These are phyloP conservation scores for Chenopodium quinoa DNA, from an alignment of 148 eudicot genomes.

Conservation along the genomic window DNA sequence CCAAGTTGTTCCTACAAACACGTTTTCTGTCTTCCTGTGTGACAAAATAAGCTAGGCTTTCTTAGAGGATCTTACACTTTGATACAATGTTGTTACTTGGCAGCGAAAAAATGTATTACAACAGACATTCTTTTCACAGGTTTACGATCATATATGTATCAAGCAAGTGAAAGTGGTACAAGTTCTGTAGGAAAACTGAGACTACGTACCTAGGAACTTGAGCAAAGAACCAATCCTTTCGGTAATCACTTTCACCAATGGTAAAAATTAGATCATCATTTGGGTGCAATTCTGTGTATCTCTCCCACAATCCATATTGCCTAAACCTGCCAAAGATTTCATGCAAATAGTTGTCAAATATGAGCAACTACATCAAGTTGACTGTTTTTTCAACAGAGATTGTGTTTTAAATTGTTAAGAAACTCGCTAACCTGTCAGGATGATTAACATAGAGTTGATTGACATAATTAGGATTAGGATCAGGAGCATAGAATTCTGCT, in stretches of 20 bases:
- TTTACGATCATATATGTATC: not conserved
- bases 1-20: constrained; percentile 79
- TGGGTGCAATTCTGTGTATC: constrained; percentile 73
- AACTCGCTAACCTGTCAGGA: constrained; percentile 62
- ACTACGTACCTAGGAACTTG: constrained; percentile 65
- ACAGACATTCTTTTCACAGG: not conserved
- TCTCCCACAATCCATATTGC: constrained; percentile 89
- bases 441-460: constrained; percentile 67
- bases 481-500: constrained; percentile 75
- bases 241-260: constrained; percentile 55
- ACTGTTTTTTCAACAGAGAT: no score
- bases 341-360: constrained; percentile 4
- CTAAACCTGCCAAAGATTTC: constrained; percentile 49
- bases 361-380: not conserved
- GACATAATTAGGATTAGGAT: constrained; percentile 71
- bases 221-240: constrained; percentile 86
- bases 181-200: not conserved
- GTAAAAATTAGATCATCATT: constrained; percentile 61
- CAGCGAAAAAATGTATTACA: not conserved
- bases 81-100: not conserved
- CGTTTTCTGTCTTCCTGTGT: constrained; percentile 54
- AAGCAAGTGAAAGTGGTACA: not conserved
- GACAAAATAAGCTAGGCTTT: not conserved
- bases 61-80: not conserved
- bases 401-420: not conserved